Percentiles rank a stretch among this genome's conserved stretches.
Conservation (phyloP, 148 eudicot species). For the Rhododendron henanense region DNA sequence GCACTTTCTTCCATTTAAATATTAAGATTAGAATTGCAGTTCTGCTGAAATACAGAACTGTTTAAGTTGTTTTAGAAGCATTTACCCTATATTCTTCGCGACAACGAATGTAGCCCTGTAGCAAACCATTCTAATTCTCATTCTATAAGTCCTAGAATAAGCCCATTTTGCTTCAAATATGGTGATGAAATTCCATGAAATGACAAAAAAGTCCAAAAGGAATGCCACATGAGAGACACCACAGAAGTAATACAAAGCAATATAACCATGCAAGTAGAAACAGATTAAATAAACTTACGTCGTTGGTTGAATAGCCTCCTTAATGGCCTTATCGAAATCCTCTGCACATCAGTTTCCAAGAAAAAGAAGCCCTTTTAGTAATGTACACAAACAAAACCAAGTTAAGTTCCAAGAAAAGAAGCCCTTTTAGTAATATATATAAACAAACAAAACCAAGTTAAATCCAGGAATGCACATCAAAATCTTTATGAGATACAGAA, state of each 20-base stretch:
- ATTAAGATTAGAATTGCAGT: neutral
- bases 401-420: neutral
- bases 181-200: neutral
- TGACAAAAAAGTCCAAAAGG: neutral
- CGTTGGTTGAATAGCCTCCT: constrained; percentile 61
- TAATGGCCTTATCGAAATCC: constrained; percentile 65
- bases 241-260: neutral
- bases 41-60: neutral
- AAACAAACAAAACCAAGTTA: constrained; percentile 2
- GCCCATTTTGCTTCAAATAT: neutral
- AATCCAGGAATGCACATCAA: neutral
- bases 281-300: constrained; percentile 38
- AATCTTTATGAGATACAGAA: no score
- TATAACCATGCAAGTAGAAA: neutral
- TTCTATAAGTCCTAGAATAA: neutral
- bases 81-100: neutral
- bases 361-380: neutral
- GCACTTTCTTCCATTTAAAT: neutral
- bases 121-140: neutral
- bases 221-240: neutral
- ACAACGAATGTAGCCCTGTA: neutral
- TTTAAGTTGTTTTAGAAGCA: neutral
- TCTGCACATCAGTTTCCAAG: constrained; percentile 46
- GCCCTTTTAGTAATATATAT: neutral
- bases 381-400: neutral